Base-by-base conservation (phyloP, 2,329 filamentous ascomycete species). In the Colletotrichum spinosum region DNA sequence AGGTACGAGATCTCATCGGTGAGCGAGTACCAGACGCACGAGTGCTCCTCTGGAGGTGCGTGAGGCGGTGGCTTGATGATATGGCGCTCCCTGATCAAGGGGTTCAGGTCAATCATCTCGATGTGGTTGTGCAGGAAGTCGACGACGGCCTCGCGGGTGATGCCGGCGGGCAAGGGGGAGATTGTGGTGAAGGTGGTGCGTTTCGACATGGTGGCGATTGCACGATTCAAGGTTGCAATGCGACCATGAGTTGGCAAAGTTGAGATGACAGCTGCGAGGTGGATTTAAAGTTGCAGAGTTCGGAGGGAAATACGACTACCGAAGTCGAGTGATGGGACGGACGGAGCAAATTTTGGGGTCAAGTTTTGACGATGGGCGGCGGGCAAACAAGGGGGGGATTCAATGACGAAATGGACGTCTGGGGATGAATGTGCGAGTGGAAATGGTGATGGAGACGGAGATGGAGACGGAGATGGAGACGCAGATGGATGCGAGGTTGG, bases 61-160 rank as follows among this genome's bases (percentile, higher is more conserved):
- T 89, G 85, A 33, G 83, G 73, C 0, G 93, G 92, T 2, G 92
- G 84, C 51, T 86, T 83, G 77, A 92, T 92, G 38, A 83, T 83
- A 70, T 89, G 85, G 62, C 92, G 86, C 67, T 91, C 88, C 68
- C 91, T 88, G 60, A 97, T 90, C 52, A 97, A 84, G 1, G 93
- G 93, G 76, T 97, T 97, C 62, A 97, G 82, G 74, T 95, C 90
- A 72, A 97, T 97, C 90, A 97, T 97, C 71, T 89, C 89, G 54
- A 84, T 76, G 78, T 97, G 93, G 76, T 91, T 85, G 76, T 93
- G 92, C 38, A 97, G 88, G 70, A 92, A 92, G 58, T 87, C 83
- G 68, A 97, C 76, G 46, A 92, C 92, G n/a, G 87, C 84, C 69
- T 90, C 84, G 59, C 92, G 87, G 52, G 88, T 83, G 69, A 96